Base-by-base conservation (phyloP, 768 basidiomycete species). In the Gloeostereum incarnatum region DNA sequence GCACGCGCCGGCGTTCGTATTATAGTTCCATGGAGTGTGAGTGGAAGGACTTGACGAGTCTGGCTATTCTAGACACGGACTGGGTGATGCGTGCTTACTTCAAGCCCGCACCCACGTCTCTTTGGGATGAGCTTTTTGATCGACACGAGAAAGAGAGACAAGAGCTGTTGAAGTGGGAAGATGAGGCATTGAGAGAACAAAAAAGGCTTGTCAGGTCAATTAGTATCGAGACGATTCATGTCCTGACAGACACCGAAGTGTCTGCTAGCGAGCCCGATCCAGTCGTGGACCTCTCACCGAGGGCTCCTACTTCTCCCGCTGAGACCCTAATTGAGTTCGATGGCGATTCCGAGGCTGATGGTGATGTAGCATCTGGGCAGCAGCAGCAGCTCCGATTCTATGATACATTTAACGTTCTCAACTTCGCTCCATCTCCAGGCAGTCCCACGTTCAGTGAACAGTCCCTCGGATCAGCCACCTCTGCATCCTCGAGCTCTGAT, bases 61-160 rank as follows among this genome's bases (percentile, higher is more conserved):
- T 81, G 23, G 77, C 68, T 5, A 63, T 82, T 46, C 53, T 82
- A 37, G 78, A 71, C 32, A 79, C 73, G 0, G 78, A 81, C 31
- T 81, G 76, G 76, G 38, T 57, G 18, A 45, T 73, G 25, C 62
- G 54, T 14, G 38, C 43, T 9, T 50, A 51, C 32, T 48, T 58
- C 40, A 52, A 47, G 16, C 44, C 49, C 13, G 58, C 66, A 0
- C 62, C 66, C 0, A 49, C 53, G 27, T 64, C 68, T 1, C 50
- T 73, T 3, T 82, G 80, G 80, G 78, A 80, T 37, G 79, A 78
- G 48, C 58, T 82, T 37, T 61, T 82, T 31, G 41, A 53, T 14
- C 67, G 79, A 17, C 79, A 82, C 47, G 58, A 71, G 41, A 57
- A 60, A 30, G 79, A 82, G 56, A 60, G 70, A 23, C 72, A 78